Base-by-base conservation (phyloP, 441 rosid genomes). In the Corymbia calophylla region DNA sequence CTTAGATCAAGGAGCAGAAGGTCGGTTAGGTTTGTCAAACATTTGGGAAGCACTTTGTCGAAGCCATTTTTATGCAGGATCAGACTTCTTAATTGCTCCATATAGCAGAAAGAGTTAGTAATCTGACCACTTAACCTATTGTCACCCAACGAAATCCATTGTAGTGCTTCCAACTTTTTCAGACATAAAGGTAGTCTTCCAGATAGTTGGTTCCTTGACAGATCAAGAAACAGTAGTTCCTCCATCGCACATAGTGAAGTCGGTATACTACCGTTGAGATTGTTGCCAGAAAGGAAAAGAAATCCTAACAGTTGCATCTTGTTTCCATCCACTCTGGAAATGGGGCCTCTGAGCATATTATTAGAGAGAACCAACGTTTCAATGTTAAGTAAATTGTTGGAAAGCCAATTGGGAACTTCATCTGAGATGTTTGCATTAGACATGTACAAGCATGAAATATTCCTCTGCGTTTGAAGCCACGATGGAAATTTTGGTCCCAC, bases 151-250 rank as follows among this genome's bases (percentile, higher is more conserved):
- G 0, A 85, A 89, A 81, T 92, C 48, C 93, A 92, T 91, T 91
- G 91, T 5, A 95, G 87, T 94, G 91, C 92, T 66, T 70, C 77
- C 1, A 91, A 91, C 88, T 89, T 91, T 53, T 90, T 90, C 96
- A 96, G 94, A 47, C 94, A 93, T 25, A 92, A 62, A 3, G 96
- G 96, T 29, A 95, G 88, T 39, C 91, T 89, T 49, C 96, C 95
- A 2, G 94, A 92, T 87, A 96, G 86, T n/a, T 35, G 91, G 91
- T 94, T 95, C 92, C 89, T 95, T 70, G 94, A 88, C 15, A 94
- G 91, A n/a, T 95, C n/a, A 58, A 58, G n/a, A 25, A 1, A 0
- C 0, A 0, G 0, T 5, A 58, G 64, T 6, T 2, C 11, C 64
- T 25, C 64, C 15, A 25, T 39, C 3, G 7, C 14, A 4, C n/a